Evolutionary conservation across 2,329 filamentous ascomycete species (phyloP), one percentile per base, ranked within the genome.

Genomic region (Apiospora arundinis): DNA sequence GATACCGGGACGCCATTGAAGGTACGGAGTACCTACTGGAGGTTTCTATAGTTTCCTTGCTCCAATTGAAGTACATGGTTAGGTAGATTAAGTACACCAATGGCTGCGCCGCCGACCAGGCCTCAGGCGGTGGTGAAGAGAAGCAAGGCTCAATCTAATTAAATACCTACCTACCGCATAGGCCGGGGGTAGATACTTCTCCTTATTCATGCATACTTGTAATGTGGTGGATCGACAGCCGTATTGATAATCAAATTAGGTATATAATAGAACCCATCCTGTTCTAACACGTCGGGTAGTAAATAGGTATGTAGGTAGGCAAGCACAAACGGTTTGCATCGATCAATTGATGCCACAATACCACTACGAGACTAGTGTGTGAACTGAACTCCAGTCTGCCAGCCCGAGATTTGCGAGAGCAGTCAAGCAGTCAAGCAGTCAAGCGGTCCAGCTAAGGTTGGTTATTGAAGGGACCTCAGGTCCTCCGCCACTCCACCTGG

Each of bases 281-380:
- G 28, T 56, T 9, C n/a, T 25, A 45, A 45, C 25, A 49, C 8
- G 25, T 56, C 14, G 25, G 28, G 23, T 7, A 16, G 16, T n/a
- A n/a, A n/a, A n/a, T n/a, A n/a, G n/a, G n/a, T n/a, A n/a, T n/a
- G n/a, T n/a, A n/a, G n/a, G n/a, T 28, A 56, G 25, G 48, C 11
- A 49, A 25, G 11, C 23, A 23, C 49, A 56, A 25, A 56, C 40
- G 40, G 49, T 56, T 56, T 56, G 49, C 28, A 37, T n/a, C 56
- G 37, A 63, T n/a, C 3, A 21, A 63, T 60, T 18, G 32, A 60
- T 60, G 52, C 52, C 28, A 37, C 56, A 40, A 37, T 63, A n/a
- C 18, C 52, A 21, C 32, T 63, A 40, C 56, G 56, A 63, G 56
- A 63, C 56, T 40, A 63, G 56, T 63, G 56, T n/a, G 56, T 40